Base-by-base conservation (phyloP, 768 basidiomycete species). In the Lactarius quietus region DNA sequence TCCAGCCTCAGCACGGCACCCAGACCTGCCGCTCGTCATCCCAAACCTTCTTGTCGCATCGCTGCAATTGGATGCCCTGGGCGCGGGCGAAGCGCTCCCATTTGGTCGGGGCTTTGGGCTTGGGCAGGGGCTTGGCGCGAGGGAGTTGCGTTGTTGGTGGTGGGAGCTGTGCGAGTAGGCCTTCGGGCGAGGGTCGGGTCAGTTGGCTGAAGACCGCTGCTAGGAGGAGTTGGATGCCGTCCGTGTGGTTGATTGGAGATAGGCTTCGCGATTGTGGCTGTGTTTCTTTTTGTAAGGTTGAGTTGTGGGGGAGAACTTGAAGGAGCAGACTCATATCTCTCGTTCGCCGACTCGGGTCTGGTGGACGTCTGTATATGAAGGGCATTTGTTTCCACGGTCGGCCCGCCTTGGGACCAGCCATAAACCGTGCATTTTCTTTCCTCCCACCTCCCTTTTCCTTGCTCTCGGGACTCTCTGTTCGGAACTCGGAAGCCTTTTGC, bases 1-100 rank as follows among this genome's bases (percentile, higher is more conserved):
- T 83, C 72, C 83, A 83, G 0, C 97, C 95, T 95, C 95, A 98
- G 52, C 92, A 81, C 64, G 87, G 83, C 6, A 95, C 90, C 90
- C 92, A 98, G 18, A 89, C 90, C 75, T 97, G 93, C 73, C 83
- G 86, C 75, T 96, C 95, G 71, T 98, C 95, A 75, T 98, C 95
- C 92, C 92, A 98, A 6, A 87, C 84, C 70, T 87, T 87, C 78
- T 84, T 90, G 15, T 96, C 93, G 53, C 84, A 84, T 55, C 78
- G 83, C 72, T 79, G 85, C 72, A 97, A 86, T 72, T 86, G 85
- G 72, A 99, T 98, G 41, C 97, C 97, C 79, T 97, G 98, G 41
- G 92, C 88, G 56, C 87, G 86, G 6, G 96, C 96, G 72, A 98
- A 99, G 62, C 85, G 82, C 79, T 98, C 93, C 97, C 97, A 99